These are phyloP conservation scores for Funneliformis caledonium DNA, from an alignment of 371 early-diverging fungal genomes.

Conservation along the genomic window DNA sequence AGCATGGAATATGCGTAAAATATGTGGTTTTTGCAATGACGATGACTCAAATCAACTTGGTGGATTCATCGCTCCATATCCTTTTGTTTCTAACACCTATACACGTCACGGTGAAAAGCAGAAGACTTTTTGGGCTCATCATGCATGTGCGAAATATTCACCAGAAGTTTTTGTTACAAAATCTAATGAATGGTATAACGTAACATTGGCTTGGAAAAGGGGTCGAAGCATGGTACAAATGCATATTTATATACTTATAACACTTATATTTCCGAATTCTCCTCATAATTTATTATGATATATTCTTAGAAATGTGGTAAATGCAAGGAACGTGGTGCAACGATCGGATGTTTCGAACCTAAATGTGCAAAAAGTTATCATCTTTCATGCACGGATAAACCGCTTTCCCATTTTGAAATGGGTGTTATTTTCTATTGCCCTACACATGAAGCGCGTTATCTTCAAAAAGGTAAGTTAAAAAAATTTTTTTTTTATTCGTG, in stretches of 20 bases:
- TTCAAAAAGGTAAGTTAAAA: constrained; percentile 54
- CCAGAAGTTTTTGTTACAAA: constrained; percentile 81
- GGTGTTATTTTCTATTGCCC: constrained; percentile 90
- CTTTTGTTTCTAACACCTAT: constrained; percentile 46
- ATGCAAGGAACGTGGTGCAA: constrained; percentile 86
- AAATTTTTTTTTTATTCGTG: neutral
- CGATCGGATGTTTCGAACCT: constrained; percentile 88
- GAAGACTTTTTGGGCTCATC: constrained; percentile 83
- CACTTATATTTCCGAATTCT: neutral
- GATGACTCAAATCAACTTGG: constrained; percentile 62
- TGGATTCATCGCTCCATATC: constrained; percentile 67
- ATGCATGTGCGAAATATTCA: constrained; percentile 82
- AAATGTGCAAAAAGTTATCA: constrained; percentile 86
- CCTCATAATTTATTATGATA: neutral
- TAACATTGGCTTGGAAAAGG: constrained; percentile 74
- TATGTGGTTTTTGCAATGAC: constrained; percentile 79
- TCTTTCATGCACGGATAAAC: constrained; percentile 78
- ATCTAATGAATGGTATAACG: constrained; percentile 84
- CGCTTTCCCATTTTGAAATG: constrained; percentile 69
- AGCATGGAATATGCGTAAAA: constrained; percentile 60
- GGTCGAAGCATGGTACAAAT: constrained; percentile 71
- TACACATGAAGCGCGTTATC: constrained; percentile 66
- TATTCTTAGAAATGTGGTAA: constrained; percentile 62
- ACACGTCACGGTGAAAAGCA: constrained; percentile 56
- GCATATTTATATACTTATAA: neutral